Evolutionary conservation across 2,329 filamentous ascomycete species (phyloP), one percentile per base, ranked within the genome.

Genomic region (Coniochaeta sp.): DNA sequence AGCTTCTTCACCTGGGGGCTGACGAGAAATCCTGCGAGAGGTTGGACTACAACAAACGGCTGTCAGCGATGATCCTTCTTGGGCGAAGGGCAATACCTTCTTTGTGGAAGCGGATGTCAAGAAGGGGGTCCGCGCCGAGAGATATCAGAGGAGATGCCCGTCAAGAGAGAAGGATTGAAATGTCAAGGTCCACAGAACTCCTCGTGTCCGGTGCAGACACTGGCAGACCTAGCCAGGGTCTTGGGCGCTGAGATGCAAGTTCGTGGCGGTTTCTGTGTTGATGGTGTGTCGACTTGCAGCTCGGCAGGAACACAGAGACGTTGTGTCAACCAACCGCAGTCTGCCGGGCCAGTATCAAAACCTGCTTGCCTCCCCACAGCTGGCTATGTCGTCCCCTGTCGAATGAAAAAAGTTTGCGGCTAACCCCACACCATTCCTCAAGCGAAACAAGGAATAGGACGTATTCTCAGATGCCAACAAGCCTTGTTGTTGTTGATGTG

Each of bases 151-250:
- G n/a, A n/a, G n/a, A n/a, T n/a, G n/a, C n/a, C n/a, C n/a, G n/a
- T n/a, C n/a, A n/a, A n/a, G n/a, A n/a, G n/a, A n/a, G n/a, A 18
- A 35, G 10, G 10, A 35, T 16, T 18, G 38, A 14, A 24, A 14
- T n/a, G n/a, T n/a, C n/a, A 42, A 14, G 38, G 10, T 42, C 38
- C 38, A 42, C 38, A 42, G 6, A 42, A 42, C 26, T 13, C 14
- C 38, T 42, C 38, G 38, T 42, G 38, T 42, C 38, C 38, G 38
- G 38, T n/a, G n/a, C n/a, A n/a, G n/a, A n/a, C n/a, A n/a, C n/a
- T n/a, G n/a, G 4, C 16, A 42, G 38, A 42, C 38, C n/a, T 24
- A 42, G 38, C 38, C 20, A 42, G n/a, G n/a, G n/a, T n/a, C n/a
- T n/a, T n/a, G n/a, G n/a, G 38, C 38, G 26, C 26, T 18, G 5